Evolutionary conservation across 345 rosid genomes (phyloP).

Genomic region (Cardiospermum halicacabum): DNA sequence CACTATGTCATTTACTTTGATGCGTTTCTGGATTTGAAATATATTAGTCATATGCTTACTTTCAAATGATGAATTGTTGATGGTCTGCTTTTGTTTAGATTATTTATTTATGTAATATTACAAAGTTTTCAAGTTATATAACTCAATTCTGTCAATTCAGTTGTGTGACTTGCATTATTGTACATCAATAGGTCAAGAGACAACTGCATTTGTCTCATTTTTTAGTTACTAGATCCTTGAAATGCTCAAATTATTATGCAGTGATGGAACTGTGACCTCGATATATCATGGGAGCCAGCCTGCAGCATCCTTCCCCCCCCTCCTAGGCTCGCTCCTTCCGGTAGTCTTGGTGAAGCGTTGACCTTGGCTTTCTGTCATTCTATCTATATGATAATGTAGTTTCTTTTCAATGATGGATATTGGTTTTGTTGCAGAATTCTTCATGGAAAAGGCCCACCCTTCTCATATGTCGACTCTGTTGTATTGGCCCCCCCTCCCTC

Average conservation of each 20-base stretch:
- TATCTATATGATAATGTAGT: background rate
- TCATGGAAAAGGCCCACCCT: background rate
- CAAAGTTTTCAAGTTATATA: background rate
- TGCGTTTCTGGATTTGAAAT: background rate
- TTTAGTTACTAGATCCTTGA: constrained; percentile 5
- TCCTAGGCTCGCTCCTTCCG: background rate
- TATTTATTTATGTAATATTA: background rate
- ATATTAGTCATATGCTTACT: background rate
- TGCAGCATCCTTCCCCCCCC: background rate
- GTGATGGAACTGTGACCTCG: background rate
- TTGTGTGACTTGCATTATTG: background rate
- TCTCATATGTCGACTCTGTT: background rate
- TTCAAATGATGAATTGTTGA: background rate
- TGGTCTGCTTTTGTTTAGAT: background rate
- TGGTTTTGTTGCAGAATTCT: background rate
- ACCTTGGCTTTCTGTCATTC: background rate
- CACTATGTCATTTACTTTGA: background rate
- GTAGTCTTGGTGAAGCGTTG: background rate
- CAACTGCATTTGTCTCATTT: background rate
- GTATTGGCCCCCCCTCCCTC: background rate
- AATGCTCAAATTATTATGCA: constrained; percentile 7
- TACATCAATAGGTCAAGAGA: background rate
- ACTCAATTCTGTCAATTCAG: background rate
- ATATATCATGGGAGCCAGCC: background rate
- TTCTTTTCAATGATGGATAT: background rate